Conservation (phyloP, 2,329 filamentous ascomycete species). For the Balansia obtecta region DNA sequence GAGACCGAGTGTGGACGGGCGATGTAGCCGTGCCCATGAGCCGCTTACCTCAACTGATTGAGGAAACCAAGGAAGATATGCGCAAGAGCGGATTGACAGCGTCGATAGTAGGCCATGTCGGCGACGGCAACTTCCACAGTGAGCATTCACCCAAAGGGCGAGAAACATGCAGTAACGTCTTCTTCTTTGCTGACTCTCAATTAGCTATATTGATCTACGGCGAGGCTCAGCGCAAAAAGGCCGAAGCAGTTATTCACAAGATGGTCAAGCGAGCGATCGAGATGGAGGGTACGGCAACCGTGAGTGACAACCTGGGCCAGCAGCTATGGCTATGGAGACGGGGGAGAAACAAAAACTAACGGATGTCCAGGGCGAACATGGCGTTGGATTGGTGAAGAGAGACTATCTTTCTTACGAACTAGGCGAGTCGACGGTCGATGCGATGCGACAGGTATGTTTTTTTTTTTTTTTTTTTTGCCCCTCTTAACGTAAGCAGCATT, state of each 20-base stretch:
- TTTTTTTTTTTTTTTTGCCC: too few relatives aligned
- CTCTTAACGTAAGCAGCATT: background rate
- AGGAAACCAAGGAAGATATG: conserved; percentile 47
- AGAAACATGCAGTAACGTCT: background rate
- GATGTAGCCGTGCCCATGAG: conserved; percentile 79
- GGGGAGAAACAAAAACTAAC: conserved; percentile 2
- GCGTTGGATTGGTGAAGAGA: conserved; percentile 71
- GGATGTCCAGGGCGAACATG: conserved; percentile 56
- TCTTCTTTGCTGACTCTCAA: conserved; percentile 1
- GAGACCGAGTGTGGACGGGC: conserved; percentile 72
- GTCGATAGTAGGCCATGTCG: conserved; percentile 57
- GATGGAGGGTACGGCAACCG: conserved; percentile 73
- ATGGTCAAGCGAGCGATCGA: conserved; percentile 82
- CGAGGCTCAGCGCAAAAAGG: conserved; percentile 51
- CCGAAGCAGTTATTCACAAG: conserved; percentile 60
- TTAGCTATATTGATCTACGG: conserved; percentile 46
- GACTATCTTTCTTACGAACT: conserved; percentile 74
- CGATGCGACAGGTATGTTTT: conserved; percentile 61
- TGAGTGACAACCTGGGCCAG: conserved; percentile 11
- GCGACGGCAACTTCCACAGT: conserved; percentile 69
- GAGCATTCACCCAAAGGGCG: conserved; percentile 11
- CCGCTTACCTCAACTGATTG: conserved; percentile 60
- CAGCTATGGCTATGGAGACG: too few relatives aligned
- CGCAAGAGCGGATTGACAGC: conserved; percentile 29
- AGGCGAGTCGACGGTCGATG: conserved; percentile 60